Conservation (phyloP, 345 rosid species). For the Citrus sinensis region DVS_A1.0 CM039166.1:18130501-18131000, state of each 20-base stretch:
- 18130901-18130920: constrained; percentile 21
- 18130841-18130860: constrained; percentile 58
- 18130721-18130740: constrained; percentile 76
- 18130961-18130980: constrained; percentile 40
- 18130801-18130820: constrained; percentile 49
- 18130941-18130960: constrained; percentile 55
- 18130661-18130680: constrained; percentile 69
- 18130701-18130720: constrained; percentile 94
- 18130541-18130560: constrained; percentile 85
- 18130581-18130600: constrained; percentile 88
- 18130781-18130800: constrained; percentile 45
- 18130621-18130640: constrained; percentile 95
- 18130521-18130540: constrained; percentile 74
- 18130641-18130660: constrained; percentile 90
- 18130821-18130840: constrained; percentile 43
- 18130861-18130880: constrained; percentile 52
- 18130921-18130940: constrained; percentile 19
- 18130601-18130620: constrained; percentile 94
- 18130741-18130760: constrained; percentile 50
- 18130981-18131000: constrained; percentile 61
- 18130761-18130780: constrained; percentile 38
- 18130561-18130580: constrained; percentile 87
- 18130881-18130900: constrained; percentile 46
- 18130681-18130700: constrained; percentile 95
- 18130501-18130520: constrained; percentile 94